Percentiles rank a stretch among this genome's conserved stretches.
Conservation (phyloP, 306 rosid genomes). For the Mucuna pruriens region DNA sequence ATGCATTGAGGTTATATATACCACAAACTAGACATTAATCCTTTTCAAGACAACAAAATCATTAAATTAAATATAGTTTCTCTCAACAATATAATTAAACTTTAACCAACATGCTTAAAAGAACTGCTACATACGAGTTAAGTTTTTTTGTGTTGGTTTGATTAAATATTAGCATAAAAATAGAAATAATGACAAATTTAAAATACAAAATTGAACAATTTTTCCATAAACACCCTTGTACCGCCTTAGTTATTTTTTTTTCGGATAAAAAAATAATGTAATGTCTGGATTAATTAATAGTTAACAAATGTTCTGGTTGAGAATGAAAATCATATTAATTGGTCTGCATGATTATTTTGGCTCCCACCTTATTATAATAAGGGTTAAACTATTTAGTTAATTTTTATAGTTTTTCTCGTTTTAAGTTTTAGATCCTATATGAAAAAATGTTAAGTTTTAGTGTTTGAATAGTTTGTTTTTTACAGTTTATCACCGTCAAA, state of each 20-base stretch:
- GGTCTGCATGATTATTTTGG: background rate
- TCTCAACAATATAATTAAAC: background rate
- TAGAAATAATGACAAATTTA: background rate
- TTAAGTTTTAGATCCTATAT: too few relatives aligned
- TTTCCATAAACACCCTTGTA: background rate
- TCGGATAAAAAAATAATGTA: too few relatives aligned
- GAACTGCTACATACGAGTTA: too few relatives aligned
- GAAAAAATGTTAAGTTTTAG: too few relatives aligned
- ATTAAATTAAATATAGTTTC: background rate
- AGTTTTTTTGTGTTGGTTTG: background rate
- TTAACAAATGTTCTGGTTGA: background rate
- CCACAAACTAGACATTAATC: background rate
- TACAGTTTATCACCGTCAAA: too few relatives aligned
- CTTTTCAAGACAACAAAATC: background rate
- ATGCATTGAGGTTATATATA: background rate
- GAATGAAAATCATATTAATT: background rate
- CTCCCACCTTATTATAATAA: background rate
- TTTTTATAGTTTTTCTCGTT: too few relatives aligned
- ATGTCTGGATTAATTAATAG: background rate
- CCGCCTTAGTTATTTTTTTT: background rate
- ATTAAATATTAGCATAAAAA: background rate
- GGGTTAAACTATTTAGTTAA: too few relatives aligned
- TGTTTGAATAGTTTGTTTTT: too few relatives aligned
- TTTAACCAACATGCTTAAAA: background rate
- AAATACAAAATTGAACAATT: background rate